Evolutionary conservation across 1,284 basidiomycete genomes (phyloP).

Genomic region (Cerioporus squamosus): DNA sequence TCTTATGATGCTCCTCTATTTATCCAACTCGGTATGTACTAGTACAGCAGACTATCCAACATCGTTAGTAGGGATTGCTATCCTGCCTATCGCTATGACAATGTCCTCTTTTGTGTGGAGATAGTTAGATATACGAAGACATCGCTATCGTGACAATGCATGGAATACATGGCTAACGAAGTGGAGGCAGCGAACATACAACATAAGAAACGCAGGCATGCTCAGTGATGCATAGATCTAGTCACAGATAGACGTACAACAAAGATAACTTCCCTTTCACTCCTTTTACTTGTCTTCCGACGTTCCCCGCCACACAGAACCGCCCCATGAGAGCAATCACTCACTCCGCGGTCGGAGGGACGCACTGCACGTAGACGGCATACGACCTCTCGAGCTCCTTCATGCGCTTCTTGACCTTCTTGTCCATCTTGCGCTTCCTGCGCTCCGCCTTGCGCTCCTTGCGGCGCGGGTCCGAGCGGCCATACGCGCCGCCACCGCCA

Average conservation of each 20-base stretch:
- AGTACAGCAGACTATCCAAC: slow-evolving; percentile 4
- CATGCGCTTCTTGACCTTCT: slow-evolving; percentile 59
- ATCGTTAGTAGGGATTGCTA: background rate
- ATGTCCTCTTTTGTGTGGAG: background rate
- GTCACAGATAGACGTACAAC: background rate
- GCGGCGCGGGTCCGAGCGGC: slow-evolving; percentile 41
- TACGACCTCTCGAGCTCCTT: slow-evolving; percentile 65
- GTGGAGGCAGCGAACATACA: background rate
- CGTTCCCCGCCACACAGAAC: background rate
- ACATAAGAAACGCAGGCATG: too few species aligned
- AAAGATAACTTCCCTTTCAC: background rate
- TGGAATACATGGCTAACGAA: background rate
- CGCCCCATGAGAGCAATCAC: too few species aligned
- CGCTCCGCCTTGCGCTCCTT: slow-evolving; percentile 40
- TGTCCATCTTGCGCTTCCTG: slow-evolving; percentile 52
- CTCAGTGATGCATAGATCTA: background rate
- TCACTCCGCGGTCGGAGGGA: slow-evolving; percentile 27
- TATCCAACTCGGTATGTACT: slow-evolving; percentile 15
- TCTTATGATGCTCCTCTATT: slow-evolving; percentile 19
- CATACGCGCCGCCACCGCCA: slow-evolving; percentile 40
- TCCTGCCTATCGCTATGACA: background rate
- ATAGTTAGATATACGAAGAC: background rate
- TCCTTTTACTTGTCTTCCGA: background rate
- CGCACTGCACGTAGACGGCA: slow-evolving; percentile 60
- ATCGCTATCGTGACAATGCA: too few species aligned